Base-by-base conservation (phyloP, 345 rosid genomes). In the Carallia brachiata region DNA sequence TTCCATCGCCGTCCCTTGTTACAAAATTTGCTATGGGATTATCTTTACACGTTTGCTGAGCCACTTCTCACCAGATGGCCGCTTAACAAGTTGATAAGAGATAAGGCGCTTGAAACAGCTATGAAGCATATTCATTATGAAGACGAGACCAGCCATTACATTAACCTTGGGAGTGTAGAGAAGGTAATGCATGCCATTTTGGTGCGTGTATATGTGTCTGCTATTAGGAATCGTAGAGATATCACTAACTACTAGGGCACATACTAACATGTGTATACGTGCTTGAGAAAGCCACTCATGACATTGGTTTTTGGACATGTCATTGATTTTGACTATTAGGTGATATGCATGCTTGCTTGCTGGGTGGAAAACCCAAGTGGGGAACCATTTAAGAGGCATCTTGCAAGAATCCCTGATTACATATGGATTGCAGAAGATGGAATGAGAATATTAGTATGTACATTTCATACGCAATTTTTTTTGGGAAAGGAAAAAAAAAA, bases 71-170 rank as follows among this genome's bases (percentile, higher is more conserved):
- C 77, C 1, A 36, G 63, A 1, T 89, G 95, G 95, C 97, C 97
- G 2, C 76, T 91, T 68, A 78, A 87, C 64, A 85, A 63, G 73
- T 30, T 36, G 7, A 1, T 81, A 58, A 81, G 97, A 68, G 79
- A 89, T 17, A 86, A 81, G 66, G 90, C 92, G n/a, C 65, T 86
- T 23, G 56, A 77, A 54, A 36, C 58, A 6, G 81, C 89, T 6
- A 88, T 89, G 63, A 40, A 83, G 15, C 87, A 78, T 36, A 78
- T 89, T 10, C 96, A 83, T 66, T 89, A 85, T 32, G 97, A 91
- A 58, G 96, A 89, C 37, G 78, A 81, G 53, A 84, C 78, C 68
- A 84, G 86, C 69, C 73, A 84, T 62, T 91, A 85, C 64, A 70
- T 91, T 37, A 75, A 80, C 70, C 81, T 84, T 8, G 96, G 86